Base-by-base conservation (phyloP, 192 early-diverging fungal genomes). In the Entomortierella chlamydospora region DNA sequence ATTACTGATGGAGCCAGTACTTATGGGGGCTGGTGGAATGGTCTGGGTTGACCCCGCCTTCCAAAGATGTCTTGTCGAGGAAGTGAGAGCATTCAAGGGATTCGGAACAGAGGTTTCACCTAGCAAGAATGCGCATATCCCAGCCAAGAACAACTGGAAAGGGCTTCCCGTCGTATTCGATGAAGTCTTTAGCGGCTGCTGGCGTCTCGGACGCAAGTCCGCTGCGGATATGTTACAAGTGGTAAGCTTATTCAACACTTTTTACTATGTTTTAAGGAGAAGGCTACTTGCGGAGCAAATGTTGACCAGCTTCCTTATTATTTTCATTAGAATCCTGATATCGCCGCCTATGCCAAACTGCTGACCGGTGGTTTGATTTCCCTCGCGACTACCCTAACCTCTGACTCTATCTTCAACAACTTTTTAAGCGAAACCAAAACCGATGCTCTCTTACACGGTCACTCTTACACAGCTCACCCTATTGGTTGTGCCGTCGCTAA, bases 1-100 rank as follows among this genome's bases (percentile, higher is more conserved):
- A 0, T 52, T 95, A 15, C 65, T 94, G 49, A 84, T 95, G 72
- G 94, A 95, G 62, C 94, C 94, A 0, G 70, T 95, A 17, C 45
- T 95, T 15, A 87, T 94, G 84, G 94, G 94, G 25, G 92, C 94
- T 13, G 94, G 93, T 26, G 94, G 94, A 51, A 95, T 95, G 94
- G 79, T 90, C 26, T 91, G 93, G 57, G 89, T 94, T 22, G 92
- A 93, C 60, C 94, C 94, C 25, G 78, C 90, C 12, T 95, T 92
- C 82, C 93, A 95, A 59, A 82, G 83, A n/a, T 70, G 67, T 31
- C 58, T 95, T n/a, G 83, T 92, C 17, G 81, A 87, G 28, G 81
- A 83, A 17, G 85, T 88, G 20, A 52, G 87, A n/a, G 34, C 79
- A n/a, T 79, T 64, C 34, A 74, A 71, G 52, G 63, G 57, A 43